These are phyloP conservation scores for Leucosporidium creatinivorum DNA, from an alignment of 768 basidiomycete genomes.

Conservation along the genomic window DNA sequence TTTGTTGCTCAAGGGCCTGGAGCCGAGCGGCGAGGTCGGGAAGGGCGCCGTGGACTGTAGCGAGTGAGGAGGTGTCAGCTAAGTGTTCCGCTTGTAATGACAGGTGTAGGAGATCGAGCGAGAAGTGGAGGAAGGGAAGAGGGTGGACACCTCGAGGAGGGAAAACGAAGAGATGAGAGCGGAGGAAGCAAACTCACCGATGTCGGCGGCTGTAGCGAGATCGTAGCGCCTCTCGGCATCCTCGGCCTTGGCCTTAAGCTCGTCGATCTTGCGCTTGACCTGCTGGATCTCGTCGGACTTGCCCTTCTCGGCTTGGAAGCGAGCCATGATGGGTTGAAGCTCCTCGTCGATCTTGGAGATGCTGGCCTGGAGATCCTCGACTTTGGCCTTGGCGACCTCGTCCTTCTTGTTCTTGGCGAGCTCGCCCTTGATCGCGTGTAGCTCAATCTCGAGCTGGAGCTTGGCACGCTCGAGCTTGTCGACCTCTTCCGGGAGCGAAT, in stretches of 20 bases:
- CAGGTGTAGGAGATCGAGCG: too few relatives aligned
- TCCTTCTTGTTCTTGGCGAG: conserved; percentile 71
- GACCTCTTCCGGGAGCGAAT: conserved; percentile 88
- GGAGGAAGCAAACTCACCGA: too few relatives aligned
- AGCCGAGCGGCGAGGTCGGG: conserved; percentile 66
- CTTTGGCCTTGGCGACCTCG: conserved; percentile 68
- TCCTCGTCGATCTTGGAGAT: conserved; percentile 54
- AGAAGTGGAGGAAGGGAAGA: too few relatives aligned
- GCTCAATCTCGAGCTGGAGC: conserved; percentile 86
- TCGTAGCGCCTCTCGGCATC: conserved; percentile 80
- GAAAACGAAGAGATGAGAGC: too few relatives aligned
- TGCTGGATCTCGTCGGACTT: conserved; percentile 58
- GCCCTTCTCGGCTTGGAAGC: conserved; percentile 35
- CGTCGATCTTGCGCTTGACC: conserved; percentile 74
- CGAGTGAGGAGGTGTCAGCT: neutral
- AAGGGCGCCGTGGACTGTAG: conserved; percentile 63
- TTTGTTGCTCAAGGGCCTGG: conserved; percentile 54
- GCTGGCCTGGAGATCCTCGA: conserved; percentile 62
- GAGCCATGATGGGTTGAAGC: conserved; percentile 45
- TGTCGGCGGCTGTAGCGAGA: conserved; percentile 35
- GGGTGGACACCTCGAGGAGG: too few relatives aligned
- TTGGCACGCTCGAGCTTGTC: conserved; percentile 82
- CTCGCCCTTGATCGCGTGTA: conserved; percentile 69
- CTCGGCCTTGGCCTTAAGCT: conserved; percentile 81
- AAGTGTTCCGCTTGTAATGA: too few relatives aligned